Percentiles rank a stretch among this genome's conserved stretches.
phyloP scores from a whole-genome alignment of 108 stramenopile genomes.

The Skeletonema tropicum region DNA sequence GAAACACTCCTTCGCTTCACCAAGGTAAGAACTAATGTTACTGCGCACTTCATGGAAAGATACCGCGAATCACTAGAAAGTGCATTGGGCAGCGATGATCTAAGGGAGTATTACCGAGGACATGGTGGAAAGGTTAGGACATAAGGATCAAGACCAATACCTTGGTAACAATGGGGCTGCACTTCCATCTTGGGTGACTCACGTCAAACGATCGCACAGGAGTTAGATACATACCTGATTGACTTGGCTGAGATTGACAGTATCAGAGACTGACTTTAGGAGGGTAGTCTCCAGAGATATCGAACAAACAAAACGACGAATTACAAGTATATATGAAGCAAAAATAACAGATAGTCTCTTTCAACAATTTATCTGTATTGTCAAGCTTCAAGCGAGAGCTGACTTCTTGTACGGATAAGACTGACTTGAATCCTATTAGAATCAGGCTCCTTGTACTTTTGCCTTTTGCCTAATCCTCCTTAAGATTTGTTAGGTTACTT shows the following conservation, averaged over 20 bases:
- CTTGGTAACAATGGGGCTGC: constrained; percentile 4
- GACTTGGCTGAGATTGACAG: neutral
- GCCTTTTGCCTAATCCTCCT: neutral
- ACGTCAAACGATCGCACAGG: constrained; percentile 22
- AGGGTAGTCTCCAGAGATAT: neutral
- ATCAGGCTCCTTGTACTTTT: constrained; percentile 69
- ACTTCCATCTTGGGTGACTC: constrained; percentile 57
- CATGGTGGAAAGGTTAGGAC: constrained; percentile 53
- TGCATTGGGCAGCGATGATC: constrained; percentile 59
- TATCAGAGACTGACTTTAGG: neutral
- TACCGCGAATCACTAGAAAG: constrained; percentile 79
- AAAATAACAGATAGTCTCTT: too few species aligned
- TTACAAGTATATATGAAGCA: neutral
- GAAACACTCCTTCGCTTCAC: constrained; percentile 82
- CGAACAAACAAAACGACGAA: too few species aligned
- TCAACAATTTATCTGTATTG: too few species aligned
- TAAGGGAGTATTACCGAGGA: constrained; percentile 73
- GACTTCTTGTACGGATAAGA: too few species aligned
- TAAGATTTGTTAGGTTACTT: too few species aligned
- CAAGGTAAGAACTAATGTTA: constrained; percentile 70
- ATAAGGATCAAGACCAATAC: constrained; percentile 18
- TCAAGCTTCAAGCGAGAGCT: too few species aligned
- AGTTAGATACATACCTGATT: constrained; percentile 29
- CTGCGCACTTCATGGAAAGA: constrained; percentile 66
- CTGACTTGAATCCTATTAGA: too few species aligned